Conservation (phyloP, 2,329 filamentous ascomycete genomes). For the Colletotrichum acutatum region DNA sequence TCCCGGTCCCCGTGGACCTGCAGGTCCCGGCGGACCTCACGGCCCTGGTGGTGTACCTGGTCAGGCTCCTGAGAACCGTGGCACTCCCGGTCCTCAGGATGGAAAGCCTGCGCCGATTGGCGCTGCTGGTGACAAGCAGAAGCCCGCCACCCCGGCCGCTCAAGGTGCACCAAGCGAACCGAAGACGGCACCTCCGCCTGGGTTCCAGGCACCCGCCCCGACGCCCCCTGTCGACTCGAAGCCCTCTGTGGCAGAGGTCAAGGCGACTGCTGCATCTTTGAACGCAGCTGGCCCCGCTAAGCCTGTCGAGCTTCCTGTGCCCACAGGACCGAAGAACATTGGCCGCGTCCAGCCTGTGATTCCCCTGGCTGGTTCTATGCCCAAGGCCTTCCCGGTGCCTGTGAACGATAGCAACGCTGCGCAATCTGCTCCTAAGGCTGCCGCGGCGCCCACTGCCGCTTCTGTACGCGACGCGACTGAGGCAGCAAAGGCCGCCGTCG, state of each 20-base stretch:
- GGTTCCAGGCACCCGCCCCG: constrained; percentile 58
- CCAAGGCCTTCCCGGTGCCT: constrained; percentile 29
- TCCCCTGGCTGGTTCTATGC: constrained; percentile 65
- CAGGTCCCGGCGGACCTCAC: constrained; percentile 50
- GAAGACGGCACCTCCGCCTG: constrained; percentile 31
- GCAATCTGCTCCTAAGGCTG: constrained; percentile 41
- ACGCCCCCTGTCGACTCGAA: constrained; percentile 77
- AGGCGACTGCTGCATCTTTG: constrained; percentile 65
- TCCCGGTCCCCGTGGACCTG: constrained; percentile 65
- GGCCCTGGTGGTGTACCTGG: constrained; percentile 47
- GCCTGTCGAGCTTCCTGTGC: constrained; percentile 52
- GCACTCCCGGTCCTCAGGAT: constrained; percentile 45
- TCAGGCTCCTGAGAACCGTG: constrained; percentile 33
- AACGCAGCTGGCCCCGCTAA: constrained; percentile 48
- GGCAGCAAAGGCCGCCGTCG: constrained; percentile 81
- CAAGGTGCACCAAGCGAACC: constrained; percentile 26
- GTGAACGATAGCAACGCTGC: constrained; percentile 39
- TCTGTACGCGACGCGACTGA: constrained; percentile 75
- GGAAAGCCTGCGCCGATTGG: constrained; percentile 63
- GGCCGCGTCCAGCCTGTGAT: constrained; percentile 72
- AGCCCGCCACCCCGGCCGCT: constrained; percentile 57
- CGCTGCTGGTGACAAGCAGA: constrained; percentile 60
- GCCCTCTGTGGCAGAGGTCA: constrained; percentile 64
- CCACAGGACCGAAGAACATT: constrained; percentile 60
- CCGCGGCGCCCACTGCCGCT: constrained; percentile 45